Percentiles rank a stretch among this genome's conserved stretches.
Evolutionary conservation across 257 asterid genomes (phyloP).

Genomic region (Solanum chaucha): DNA sequence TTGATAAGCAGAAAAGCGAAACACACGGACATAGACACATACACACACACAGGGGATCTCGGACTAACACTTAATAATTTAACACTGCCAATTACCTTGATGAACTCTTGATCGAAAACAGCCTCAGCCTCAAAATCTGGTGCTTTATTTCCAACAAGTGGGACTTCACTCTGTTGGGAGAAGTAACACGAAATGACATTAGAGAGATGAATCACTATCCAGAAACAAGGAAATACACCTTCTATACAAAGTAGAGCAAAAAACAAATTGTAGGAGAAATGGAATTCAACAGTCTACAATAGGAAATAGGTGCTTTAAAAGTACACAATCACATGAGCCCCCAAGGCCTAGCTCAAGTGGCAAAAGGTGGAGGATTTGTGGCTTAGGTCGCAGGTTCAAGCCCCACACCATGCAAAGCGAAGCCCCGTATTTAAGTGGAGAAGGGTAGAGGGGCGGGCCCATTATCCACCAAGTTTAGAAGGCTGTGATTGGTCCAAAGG

Average conservation of each 20-base stretch:
- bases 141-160: constrained; percentile 82
- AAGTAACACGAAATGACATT: background rate
- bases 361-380: too few species aligned
- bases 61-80: background rate
- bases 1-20: background rate
- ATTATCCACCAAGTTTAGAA: too few species aligned
- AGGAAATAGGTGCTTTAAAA: background rate
- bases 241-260: background rate
- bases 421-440: too few species aligned
- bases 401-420: too few species aligned
- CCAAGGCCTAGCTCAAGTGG: too few species aligned
- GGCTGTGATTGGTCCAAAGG: too few species aligned
- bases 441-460: too few species aligned
- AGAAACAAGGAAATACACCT: background rate
- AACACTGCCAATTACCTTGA: constrained; percentile 27
- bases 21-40: background rate
- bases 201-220: background rate
- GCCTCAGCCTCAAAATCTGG: constrained; percentile 99
- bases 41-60: background rate
- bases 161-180: constrained; percentile 49
- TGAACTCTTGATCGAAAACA: constrained; percentile 89
- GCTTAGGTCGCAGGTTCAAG: too few species aligned
- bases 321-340: too few species aligned
- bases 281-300: background rate
- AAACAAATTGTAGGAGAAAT: background rate